These are phyloP conservation scores for Lumnitzera racemosa DNA, from an alignment of 345 rosid genomes.

Conservation along the genomic window DNA sequence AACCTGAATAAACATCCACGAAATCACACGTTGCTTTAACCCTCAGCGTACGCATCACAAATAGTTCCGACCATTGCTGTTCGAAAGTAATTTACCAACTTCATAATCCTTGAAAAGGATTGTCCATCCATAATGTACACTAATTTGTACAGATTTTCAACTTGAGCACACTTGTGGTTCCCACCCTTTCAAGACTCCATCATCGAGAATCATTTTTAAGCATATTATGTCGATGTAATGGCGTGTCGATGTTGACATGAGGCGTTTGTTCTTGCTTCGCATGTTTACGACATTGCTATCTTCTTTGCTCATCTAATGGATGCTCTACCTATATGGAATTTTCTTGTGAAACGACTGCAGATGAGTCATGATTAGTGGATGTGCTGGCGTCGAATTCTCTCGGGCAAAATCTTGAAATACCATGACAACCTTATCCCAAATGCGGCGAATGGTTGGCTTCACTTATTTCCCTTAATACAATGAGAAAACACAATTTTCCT, in stretches of 20 bases:
- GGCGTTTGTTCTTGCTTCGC: slow-evolving; percentile 18
- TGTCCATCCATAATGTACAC: no score
- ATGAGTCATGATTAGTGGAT: neutral
- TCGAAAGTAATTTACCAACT: no score
- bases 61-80: no score
- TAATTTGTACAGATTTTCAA: no score
- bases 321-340: neutral
- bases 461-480: neutral
- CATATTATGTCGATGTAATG: slow-evolving; percentile 14
- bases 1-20: no score
- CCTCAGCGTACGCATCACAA: no score
- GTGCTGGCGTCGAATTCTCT: no score
- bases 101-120: no score
- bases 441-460: neutral
- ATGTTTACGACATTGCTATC: slow-evolving; percentile 9
- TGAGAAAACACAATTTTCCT: neutral
- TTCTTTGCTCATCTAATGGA: slow-evolving; percentile 7
- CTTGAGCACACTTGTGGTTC: slow-evolving; percentile 1
- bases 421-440: neutral
- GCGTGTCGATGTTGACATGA: slow-evolving; percentile 15
- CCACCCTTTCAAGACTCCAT: slow-evolving; percentile 7
- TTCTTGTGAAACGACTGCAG: neutral
- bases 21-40: no score
- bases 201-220: slow-evolving; percentile 19
- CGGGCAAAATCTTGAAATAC: no score